Base-by-base conservation (phyloP, 2,329 filamentous ascomycete species). In the Aspergillus fumigatus region DNA sequence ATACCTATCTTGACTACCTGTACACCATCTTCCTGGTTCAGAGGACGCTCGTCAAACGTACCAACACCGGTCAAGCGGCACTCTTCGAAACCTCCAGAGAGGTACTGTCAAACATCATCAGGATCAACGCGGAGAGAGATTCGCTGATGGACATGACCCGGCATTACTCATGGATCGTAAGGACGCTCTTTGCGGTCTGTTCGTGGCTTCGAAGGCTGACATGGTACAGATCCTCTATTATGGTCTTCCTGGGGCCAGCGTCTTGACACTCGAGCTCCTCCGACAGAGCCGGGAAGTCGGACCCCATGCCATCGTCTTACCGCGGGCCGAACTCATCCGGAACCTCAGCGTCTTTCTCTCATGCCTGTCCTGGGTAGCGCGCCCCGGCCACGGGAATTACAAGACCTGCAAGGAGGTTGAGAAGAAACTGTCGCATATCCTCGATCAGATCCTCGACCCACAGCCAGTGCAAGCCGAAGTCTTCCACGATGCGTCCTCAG, bases 11-110 rank as follows among this genome's bases (percentile, higher is more conserved):
- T 17, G 70, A 73, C 38, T 73, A 70, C 51, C 60, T 73, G 2
- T 71, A 73, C 47, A 72, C 70, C 4, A 64, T 66, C 26, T 74
- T 74, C 53, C 54, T 74, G 6, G 62, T 74, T 1, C 68, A 72
- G 51, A 56, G 72, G 21, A 65, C 70, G 23, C 59, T 73, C 14
- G 65, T 70, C 19, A 74, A 72, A 52, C 64, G 68, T 35, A 69
- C 67, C 0, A 63, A 67, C 25, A 66, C 65, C 8, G 68, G 67
- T 11, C 67, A 70, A n/a, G 65, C 64, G 27, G 61, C 64, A 11
- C 67, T 73, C 7, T 71, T 68, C 50, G 65, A 70, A 25, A 68
- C 70, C 2, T 70, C 71, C 8, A 64, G 71, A 43, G 63, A 61
- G n/a, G 54, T 70, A 0, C 54, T 73, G 19, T 61, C 68, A 11